Evolutionary conservation across 352 stramenopile species (phyloP), one percentile per base, ranked within the genome.

Genomic region (Phytopythium ostracodes): DNA sequence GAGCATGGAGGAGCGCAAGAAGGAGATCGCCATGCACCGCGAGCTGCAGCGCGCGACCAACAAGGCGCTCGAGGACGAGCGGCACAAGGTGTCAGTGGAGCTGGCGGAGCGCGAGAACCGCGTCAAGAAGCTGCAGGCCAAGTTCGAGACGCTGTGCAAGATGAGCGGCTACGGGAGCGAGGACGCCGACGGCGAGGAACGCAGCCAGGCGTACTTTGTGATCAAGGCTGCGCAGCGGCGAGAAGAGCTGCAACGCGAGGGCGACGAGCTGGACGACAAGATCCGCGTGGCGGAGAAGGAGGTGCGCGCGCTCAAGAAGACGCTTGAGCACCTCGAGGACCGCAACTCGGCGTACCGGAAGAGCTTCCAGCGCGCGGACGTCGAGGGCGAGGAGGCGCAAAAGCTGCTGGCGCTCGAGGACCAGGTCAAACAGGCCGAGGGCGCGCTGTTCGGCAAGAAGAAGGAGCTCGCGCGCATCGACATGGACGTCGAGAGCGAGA

Each of bases 211-310:
- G 17, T 98, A 98, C 62, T 98, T 97, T 71, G 81, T 99, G 12
- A 99, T 99, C 68, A 81, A 94, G 61, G 94, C 93, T n/a, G 96
- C 96, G 1, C 95, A 99, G 68, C 88, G 87, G 64, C 87, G 94
- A 35, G 96, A 98, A 66, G 96, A 98, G 71, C 78, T 99, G 12
- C 96, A 99, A 67, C 79, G 92, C 52, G 88, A 98, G 65, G 96
- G 95, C 27, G 95, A 99, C 72, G 87, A 98, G 55, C 82, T 99
- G 11, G 95, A 99, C 63, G 87, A 96, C 61, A 94, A 98, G 62
- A 98, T 99, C 64, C 77, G 89, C 20, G 71, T 92, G 35, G 88
- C 90, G 18, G 94, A 98, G 72, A 91, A 92, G 52, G 96, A 99
- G 66, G 96, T 98, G 25, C 79, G 79, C 17, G 92, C 92, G 4